Evolutionary conservation across 2,329 filamentous ascomycete species (phyloP).

Genomic region (Xylaria hypoxylon): DNA sequence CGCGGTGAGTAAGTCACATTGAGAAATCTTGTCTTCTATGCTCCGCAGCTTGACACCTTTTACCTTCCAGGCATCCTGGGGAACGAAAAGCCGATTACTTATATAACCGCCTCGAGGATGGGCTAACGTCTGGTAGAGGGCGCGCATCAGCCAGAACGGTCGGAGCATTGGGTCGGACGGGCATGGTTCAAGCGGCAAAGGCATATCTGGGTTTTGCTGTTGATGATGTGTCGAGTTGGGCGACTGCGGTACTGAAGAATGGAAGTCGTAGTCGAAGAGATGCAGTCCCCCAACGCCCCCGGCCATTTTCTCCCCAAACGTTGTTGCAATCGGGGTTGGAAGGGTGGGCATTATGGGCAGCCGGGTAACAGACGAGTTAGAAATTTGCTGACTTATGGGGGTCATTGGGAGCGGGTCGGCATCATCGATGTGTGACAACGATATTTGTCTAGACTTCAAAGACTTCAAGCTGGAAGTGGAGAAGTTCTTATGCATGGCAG

Average conservation of each 20-base stretch:
- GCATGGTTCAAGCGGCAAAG: constrained; percentile 87
- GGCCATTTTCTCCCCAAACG: constrained; percentile 69
- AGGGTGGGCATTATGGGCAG: constrained; percentile 70
- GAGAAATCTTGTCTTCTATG: constrained; percentile 91
- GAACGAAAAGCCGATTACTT: constrained; percentile 90
- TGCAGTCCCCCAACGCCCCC: constrained; percentile 75
- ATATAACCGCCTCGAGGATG: constrained; percentile 93
- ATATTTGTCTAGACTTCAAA: constrained; percentile 79
- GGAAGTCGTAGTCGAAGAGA: constrained; percentile 86
- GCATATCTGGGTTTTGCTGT: constrained; percentile 69
- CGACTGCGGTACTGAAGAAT: constrained; percentile 67
- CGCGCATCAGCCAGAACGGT: constrained; percentile 98
- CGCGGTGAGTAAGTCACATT: constrained; percentile 90
- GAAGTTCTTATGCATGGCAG: constrained; percentile 72
- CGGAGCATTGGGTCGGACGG: constrained; percentile 89
- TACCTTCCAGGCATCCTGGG: constrained; percentile 91
- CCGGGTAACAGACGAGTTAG: constrained; percentile 58
- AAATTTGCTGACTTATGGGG: constrained; percentile 76
- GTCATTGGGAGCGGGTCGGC: constrained; percentile 79
- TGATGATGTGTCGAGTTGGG: constrained; percentile 75
- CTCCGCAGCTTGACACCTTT: constrained; percentile 93
- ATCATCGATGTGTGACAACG: constrained; percentile 70
- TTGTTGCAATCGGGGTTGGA: constrained; percentile 74
- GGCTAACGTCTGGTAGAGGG: constrained; percentile 89
- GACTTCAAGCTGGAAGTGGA: constrained; percentile 78